Evolutionary conservation across 2,329 filamentous ascomycete species (phyloP).

Genomic region (Aspergillus niger): DNA sequence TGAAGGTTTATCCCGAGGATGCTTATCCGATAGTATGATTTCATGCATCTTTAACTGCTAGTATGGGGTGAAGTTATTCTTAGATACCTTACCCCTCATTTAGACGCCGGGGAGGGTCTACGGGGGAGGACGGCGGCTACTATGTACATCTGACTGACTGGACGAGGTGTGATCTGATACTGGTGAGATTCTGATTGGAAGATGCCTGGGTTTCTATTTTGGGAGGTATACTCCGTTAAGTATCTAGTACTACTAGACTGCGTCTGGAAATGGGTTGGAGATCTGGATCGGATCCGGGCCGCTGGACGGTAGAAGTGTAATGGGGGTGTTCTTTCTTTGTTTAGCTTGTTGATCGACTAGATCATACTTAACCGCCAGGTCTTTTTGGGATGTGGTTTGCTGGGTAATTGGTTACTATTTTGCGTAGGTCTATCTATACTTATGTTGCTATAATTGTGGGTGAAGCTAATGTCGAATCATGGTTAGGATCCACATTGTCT

Average conservation of each 20-base stretch:
- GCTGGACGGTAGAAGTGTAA: no score
- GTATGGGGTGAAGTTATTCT: not conserved
- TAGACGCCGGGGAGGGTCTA: slow-evolving; percentile 1
- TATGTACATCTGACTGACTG: not conserved
- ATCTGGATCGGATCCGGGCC: not conserved
- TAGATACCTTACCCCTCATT: slow-evolving; percentile 1
- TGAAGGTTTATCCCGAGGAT: not conserved
- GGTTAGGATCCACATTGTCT: no score
- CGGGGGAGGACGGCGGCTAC: not conserved
- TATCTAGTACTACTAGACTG: no score
- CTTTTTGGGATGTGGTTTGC: no score
- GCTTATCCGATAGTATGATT: not conserved
- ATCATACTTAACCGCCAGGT: no score
- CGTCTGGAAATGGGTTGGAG: not conserved
- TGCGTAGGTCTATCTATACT: no score
- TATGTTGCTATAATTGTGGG: no score
- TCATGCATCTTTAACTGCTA: not conserved
- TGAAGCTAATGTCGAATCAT: no score
- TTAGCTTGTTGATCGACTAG: no score
- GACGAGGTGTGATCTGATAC: not conserved
- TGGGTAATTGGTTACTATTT: no score
- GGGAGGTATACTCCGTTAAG: not conserved
- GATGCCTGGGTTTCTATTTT: not conserved
- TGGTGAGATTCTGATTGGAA: not conserved
- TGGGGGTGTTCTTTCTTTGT: no score